Conservation (phyloP, 345 rosid species). For the Gossypium stocksii region DNA sequence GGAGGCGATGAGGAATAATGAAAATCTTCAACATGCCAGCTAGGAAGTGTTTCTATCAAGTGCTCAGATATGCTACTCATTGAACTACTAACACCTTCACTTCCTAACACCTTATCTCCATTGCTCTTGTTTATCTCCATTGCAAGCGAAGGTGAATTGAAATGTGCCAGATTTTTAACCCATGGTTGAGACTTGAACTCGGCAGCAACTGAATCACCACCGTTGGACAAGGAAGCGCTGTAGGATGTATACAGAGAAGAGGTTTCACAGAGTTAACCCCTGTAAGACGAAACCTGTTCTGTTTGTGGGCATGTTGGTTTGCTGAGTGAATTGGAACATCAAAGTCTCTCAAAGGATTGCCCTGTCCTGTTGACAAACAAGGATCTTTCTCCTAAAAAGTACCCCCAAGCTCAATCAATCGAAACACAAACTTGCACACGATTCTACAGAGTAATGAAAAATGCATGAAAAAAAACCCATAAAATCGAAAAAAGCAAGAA, state of each 20-base stretch:
- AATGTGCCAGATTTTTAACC: constrained; percentile 34
- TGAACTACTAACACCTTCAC: constrained; percentile 25
- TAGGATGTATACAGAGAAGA: constrained; percentile 36
- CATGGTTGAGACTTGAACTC: constrained; percentile 27
- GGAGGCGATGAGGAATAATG: constrained; percentile 59
- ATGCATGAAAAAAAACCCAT: too few relatives aligned
- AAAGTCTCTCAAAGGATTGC: constrained; percentile 81
- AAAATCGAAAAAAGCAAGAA: neutral
- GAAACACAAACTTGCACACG: neutral
- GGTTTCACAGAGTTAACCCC: constrained; percentile 65
- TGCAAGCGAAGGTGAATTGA: constrained; percentile 18
- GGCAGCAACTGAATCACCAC: constrained; percentile 36
- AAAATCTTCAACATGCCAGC: constrained; percentile 87
- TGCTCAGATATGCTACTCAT: constrained; percentile 79
- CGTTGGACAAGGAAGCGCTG: constrained; percentile 14
- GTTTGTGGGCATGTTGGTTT: constrained; percentile 71
- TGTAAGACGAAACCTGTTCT: constrained; percentile 71
- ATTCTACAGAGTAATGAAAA: too few relatives aligned
- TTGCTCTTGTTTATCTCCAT: constrained; percentile 7
- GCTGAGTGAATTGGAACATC: constrained; percentile 66
- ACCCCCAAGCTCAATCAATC: neutral
- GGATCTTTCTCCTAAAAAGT: constrained; percentile 52
- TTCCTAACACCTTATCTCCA: constrained; percentile 3
- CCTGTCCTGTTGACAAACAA: constrained; percentile 89
- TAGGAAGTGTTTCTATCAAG: constrained; percentile 75